These are phyloP conservation scores for Citrus sinensis DNA, from an alignment of 345 rosid species.

Conservation along the genomic window DNA sequence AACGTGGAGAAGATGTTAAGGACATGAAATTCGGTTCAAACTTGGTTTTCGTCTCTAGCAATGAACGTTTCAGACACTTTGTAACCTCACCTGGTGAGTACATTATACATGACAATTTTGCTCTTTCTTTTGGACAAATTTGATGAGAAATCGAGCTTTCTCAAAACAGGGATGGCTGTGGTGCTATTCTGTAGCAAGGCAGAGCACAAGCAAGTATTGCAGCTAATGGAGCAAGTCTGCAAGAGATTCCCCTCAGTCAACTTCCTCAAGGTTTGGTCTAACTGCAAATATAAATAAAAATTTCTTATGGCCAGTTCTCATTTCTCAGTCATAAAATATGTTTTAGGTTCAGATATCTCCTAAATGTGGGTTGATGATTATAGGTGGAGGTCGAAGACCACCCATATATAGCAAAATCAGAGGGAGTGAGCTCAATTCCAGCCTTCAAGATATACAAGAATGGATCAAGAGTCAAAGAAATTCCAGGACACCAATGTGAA, in stretches of 20 bases:
- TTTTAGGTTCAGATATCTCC: not conserved
- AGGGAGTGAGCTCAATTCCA: slow-evolving; percentile 34
- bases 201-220: slow-evolving; percentile 33
- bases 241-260: slow-evolving; percentile 51
- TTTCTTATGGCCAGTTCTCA: not conserved
- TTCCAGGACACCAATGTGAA: slow-evolving; percentile 33
- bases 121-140: not conserved
- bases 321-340: not conserved
- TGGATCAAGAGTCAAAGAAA: slow-evolving; percentile 41
- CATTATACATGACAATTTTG: not conserved
- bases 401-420: slow-evolving; percentile 42
- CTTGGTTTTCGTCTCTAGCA: slow-evolving; percentile 38
- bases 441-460: slow-evolving; percentile 53
- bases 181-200: slow-evolving; percentile 41
- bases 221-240: slow-evolving; percentile 45
- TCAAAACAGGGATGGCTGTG: slow-evolving; percentile 43
- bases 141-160: not conserved
- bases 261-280: slow-evolving; percentile 44
- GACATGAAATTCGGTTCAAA: slow-evolving; percentile 49
- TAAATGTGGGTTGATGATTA: not conserved
- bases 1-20: slow-evolving; percentile 40
- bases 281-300: not conserved
- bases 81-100: slow-evolving; percentile 42
- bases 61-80: slow-evolving; percentile 42
- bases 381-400: slow-evolving; percentile 54